phyloP scores from a whole-genome alignment of 768 basidiomycete genomes.

The Tricholoma sp. region DNA sequence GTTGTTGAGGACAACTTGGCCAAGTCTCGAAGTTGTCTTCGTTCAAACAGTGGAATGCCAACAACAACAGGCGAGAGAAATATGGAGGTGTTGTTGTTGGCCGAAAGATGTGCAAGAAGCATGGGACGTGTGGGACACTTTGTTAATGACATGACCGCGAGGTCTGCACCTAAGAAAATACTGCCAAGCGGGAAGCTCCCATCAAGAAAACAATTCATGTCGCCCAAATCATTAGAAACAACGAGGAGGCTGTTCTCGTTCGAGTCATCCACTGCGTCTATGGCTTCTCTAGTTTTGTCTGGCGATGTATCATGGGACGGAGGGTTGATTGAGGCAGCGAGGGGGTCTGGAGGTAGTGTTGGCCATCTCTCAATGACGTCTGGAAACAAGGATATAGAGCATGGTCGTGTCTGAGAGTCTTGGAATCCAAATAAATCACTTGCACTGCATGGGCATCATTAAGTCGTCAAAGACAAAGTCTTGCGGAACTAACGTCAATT shows the following conservation, averaged over 20 bases:
- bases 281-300: slow-evolving; percentile 22
- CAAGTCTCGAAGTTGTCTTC: slow-evolving; percentile 57
- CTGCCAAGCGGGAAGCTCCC: slow-evolving; percentile 70
- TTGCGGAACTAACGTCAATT: slow-evolving; percentile 48
- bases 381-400: slow-evolving; percentile 44
- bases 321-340: slow-evolving; percentile 57
- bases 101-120: slow-evolving; percentile 44
- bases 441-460: slow-evolving; percentile 38
- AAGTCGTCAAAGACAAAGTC: not conserved
- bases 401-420: slow-evolving; percentile 50
- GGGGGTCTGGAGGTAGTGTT: slow-evolving; percentile 47
- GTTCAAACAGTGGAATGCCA: slow-evolving; percentile 51
- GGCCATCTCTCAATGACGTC: slow-evolving; percentile 66
- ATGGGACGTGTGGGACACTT: slow-evolving; percentile 43
- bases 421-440: slow-evolving; percentile 81
- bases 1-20: slow-evolving; percentile 65
- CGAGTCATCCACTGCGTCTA: slow-evolving; percentile 44
- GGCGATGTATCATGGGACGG: slow-evolving; percentile 28
- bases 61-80: slow-evolving; percentile 42
- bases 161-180: slow-evolving; percentile 32
- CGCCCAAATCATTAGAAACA: slow-evolving; percentile 53
- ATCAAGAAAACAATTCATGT: slow-evolving; percentile 64
- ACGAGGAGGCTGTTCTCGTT: slow-evolving; percentile 62
- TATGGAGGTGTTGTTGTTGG: slow-evolving; percentile 21
- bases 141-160: slow-evolving; percentile 32